Evolutionary conservation across 75 land plant genomes (phyloP).

Genomic region (Cryptomeria japonica): DNA sequence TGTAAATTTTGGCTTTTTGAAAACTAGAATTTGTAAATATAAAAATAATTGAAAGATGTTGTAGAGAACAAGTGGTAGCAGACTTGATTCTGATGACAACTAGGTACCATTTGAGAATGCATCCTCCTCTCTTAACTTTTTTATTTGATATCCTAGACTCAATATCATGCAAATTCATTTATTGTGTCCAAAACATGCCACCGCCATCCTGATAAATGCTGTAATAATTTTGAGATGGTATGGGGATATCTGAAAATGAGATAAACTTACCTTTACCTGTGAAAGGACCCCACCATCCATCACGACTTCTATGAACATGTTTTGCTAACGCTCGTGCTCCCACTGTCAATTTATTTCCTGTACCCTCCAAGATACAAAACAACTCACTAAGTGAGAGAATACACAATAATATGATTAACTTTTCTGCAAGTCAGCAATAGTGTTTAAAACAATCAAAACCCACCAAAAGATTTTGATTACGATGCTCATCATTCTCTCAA

Average conservation of each 20-base stretch:
- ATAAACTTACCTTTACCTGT: conserved; percentile 54
- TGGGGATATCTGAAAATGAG: neutral
- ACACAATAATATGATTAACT: neutral
- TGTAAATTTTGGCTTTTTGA: too few relatives aligned
- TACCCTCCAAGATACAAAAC: conserved; percentile 48
- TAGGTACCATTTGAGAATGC: too few relatives aligned
- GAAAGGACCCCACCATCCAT: conserved; percentile 73
- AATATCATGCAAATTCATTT: neutral
- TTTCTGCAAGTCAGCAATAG: too few relatives aligned
- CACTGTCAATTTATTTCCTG: conserved; percentile 56
- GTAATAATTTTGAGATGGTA: neutral
- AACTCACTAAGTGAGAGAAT: conserved; percentile 13
- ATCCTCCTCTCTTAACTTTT: too few relatives aligned
- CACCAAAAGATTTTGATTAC: neutral
- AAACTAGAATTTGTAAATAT: too few relatives aligned
- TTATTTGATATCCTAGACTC: neutral
- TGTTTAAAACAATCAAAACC: neutral
- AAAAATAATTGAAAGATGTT: too few relatives aligned
- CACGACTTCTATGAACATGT: conserved; percentile 63
- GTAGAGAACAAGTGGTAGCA: too few relatives aligned
- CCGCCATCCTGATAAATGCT: neutral
- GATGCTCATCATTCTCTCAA: neutral
- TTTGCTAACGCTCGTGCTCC: conserved; percentile 97
- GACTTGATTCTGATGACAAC: too few relatives aligned
- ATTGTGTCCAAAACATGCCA: neutral